These are phyloP conservation scores for Nicotiana knightiana DNA, from an alignment of 257 asterid genomes.

Conservation along the genomic window DNA sequence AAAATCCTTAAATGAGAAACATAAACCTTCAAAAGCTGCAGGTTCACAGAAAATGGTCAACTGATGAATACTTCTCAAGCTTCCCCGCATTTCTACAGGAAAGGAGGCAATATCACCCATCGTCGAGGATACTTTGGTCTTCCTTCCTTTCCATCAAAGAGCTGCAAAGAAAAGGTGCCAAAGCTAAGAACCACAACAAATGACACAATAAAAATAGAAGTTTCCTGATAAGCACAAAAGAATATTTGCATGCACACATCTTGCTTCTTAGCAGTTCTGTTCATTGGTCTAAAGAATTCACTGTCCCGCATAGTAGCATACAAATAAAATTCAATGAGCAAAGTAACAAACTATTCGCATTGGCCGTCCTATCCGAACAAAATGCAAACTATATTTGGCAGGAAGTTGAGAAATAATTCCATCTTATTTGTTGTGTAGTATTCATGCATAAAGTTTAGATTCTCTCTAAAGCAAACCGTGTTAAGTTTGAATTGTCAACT, in stretches of 20 bases:
- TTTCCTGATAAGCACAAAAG: not conserved
- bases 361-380: not conserved
- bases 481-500: not conserved
- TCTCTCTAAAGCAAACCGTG: not conserved
- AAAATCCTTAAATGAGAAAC: slow-evolving; percentile 15
- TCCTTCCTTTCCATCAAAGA: slow-evolving; percentile 96
- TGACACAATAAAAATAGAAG: not conserved
- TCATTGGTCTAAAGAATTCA: not conserved
- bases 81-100: slow-evolving; percentile 46
- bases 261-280: not conserved
- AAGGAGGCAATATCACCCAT: slow-evolving; percentile 96
- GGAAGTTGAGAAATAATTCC: not conserved
- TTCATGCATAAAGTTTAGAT: not conserved
- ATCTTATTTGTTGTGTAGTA: not conserved
- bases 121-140: slow-evolving; percentile 81
- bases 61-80: not conserved
- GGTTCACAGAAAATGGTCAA: not conserved
- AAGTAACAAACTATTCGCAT: not conserved
- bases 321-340: not conserved
- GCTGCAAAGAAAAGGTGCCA: slow-evolving; percentile 38
- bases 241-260: not conserved
- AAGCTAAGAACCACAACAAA: slow-evolving; percentile 15
- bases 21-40: not conserved
- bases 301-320: not conserved
- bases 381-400: not conserved